Base-by-base conservation (phyloP, 108 stramenopile genomes). In the Skeletonema costatum region DNA sequence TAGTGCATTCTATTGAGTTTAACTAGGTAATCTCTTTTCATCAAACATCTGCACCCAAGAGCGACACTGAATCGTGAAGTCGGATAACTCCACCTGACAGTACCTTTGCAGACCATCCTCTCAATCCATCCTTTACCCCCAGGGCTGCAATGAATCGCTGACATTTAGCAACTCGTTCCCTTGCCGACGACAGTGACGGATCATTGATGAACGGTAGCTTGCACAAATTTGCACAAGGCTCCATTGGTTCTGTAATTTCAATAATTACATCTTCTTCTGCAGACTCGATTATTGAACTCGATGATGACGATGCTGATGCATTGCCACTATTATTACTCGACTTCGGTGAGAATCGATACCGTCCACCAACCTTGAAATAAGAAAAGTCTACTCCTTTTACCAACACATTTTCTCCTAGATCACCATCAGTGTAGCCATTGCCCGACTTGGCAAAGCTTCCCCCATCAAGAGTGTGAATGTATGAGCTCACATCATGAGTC, bases 71-170 rank as follows among this genome's bases (percentile, higher is more conserved):
- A 79, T 84, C 79, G 11, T 70, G 75, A 32, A 74, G 38, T 17
- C 42, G 36, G n/a, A 89, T 71, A 12, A 35, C 42, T 42, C 89
- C 89, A 5, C 75, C 82, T 51, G 53, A 12, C 25, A 87, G 36
- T 10, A 90, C 87, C 61, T 83, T 87, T 8, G 80, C 89, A 75
- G 87, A 90, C 89, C 89, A 90, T 4, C 89, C 89, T 60, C 89
- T 71, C 60, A 84, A 65, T 13, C 89, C 89, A 60, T 84, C 83
- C 32, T 64, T 74, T 25, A 79, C 50, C 29, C 69, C 80, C 51
- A 90, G 64, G 4, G 62, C 41, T 29, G 44, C 36, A 9, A 90
- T 25, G 42, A 90, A 85, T 14, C 70, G 50, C 58, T 85, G 50
- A 61, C 89, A 90, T 48, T 60, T n/a, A 56, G 41, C 65, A 17